Conservation (phyloP, 2,329 filamentous ascomycete genomes). For the Nemania serpens region DNA sequence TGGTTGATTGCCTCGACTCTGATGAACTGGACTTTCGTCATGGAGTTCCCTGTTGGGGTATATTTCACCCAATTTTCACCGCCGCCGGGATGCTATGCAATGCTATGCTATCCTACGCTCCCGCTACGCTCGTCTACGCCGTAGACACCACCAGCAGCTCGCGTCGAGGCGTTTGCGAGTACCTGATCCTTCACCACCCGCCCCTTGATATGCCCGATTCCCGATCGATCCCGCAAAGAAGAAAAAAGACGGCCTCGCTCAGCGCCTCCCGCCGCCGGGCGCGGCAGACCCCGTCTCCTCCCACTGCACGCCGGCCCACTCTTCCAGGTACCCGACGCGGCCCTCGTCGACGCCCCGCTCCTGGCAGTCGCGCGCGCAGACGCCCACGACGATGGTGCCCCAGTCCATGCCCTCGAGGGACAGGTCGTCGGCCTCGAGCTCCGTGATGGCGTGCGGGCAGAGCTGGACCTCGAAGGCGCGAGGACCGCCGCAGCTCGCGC, state of each 20-base stretch:
- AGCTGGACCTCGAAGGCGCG: slow-evolving; percentile 92
- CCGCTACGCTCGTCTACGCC: too few relatives aligned
- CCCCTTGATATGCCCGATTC: too few relatives aligned
- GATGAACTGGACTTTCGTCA: too few relatives aligned
- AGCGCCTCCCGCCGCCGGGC: slow-evolving; percentile 16
- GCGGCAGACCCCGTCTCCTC: slow-evolving; percentile 64
- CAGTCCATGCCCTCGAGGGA: slow-evolving; percentile 89
- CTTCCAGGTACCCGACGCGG: slow-evolving; percentile 80
- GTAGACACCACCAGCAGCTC: background rate
- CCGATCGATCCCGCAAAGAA: too few relatives aligned
- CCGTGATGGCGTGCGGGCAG: slow-evolving; percentile 85
- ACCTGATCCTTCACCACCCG: too few relatives aligned
- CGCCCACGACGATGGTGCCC: slow-evolving; percentile 88
- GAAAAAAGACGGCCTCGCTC: background rate
- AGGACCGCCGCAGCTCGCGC: slow-evolving; percentile 72
- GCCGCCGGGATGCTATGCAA: too few relatives aligned
- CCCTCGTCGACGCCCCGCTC: slow-evolving; percentile 62
- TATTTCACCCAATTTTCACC: too few relatives aligned
- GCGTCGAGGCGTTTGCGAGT: background rate
- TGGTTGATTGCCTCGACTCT: too few relatives aligned
- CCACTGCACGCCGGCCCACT: slow-evolving; percentile 99
- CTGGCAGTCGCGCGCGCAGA: slow-evolving; percentile 80
- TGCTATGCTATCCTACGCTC: too few relatives aligned
- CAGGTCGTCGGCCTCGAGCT: slow-evolving; percentile 79
- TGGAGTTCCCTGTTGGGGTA: too few relatives aligned